These are phyloP conservation scores for Mycena filopes DNA, from an alignment of 768 basidiomycete species.

Conservation along the genomic window DNA sequence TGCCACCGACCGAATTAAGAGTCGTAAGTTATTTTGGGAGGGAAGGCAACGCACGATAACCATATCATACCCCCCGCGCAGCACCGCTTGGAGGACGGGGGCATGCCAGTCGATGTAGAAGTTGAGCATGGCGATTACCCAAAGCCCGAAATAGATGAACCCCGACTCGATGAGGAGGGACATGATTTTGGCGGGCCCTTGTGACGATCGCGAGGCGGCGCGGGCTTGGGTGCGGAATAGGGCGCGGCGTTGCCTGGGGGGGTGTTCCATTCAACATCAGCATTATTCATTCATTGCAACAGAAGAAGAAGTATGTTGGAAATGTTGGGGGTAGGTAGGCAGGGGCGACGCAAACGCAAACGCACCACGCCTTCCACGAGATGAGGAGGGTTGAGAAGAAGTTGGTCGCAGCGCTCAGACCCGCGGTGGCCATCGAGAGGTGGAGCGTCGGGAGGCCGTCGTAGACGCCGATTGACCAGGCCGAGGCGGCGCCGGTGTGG, in stretches of 20 bases:
- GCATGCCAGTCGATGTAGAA: too few species aligned
- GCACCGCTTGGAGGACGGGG: too few species aligned
- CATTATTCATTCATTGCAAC: too few species aligned
- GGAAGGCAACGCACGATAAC: too few species aligned
- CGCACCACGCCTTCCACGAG: constrained; percentile 19
- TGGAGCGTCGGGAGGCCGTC: constrained; percentile 4
- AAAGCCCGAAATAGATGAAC: constrained; percentile 13
- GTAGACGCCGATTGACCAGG: constrained; percentile 20
- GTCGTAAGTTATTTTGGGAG: too few species aligned
- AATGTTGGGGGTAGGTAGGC: too few species aligned
- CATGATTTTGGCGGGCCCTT: constrained; percentile 10
- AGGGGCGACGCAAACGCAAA: not conserved
- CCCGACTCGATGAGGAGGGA: constrained; percentile 14
- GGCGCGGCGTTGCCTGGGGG: constrained; percentile 12
- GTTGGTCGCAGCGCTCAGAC: constrained; percentile 20
- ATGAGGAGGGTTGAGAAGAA: constrained; percentile 19
- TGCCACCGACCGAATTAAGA: too few species aligned
- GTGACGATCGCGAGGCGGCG: not conserved
- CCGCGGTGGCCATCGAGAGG: constrained; percentile 16
- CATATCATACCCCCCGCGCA: too few species aligned
- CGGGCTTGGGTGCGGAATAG: not conserved
- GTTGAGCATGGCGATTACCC: too few species aligned
- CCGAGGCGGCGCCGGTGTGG: constrained; percentile 10
- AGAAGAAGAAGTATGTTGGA: not conserved
- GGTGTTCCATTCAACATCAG: too few species aligned